Evolutionary conservation across 257 asterid genomes (phyloP), one percentile per base, ranked within the genome.

Genomic region (Solanum corneliomulleri): DNA sequence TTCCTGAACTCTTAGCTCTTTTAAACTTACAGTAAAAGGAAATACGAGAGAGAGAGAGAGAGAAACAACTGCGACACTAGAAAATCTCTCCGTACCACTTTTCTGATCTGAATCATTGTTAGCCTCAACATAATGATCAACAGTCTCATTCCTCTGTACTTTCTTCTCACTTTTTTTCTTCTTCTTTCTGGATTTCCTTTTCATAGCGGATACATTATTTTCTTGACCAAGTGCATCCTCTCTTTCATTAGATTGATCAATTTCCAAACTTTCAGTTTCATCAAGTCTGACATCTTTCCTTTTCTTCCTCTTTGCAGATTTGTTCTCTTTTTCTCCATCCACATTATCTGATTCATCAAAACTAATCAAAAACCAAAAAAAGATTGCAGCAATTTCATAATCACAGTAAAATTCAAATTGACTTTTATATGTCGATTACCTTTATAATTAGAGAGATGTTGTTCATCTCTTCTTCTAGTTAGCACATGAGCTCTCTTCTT

Each of bases 121-220:
- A 64, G 33, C 71, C 71, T 64, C 71, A 64, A n/a, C 33, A 64
- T 64, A 64, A 64, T 64, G 71, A 64, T 64, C 71, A 64, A 64
- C 33, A 64, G 16, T 10, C 71, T 64, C 33, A n/a, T 64, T 94
- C 81, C 82, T 84, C 88, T 60, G 82, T 66, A 49, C 62, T 88
- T 76, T 86, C 88, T 88, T 91, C 29, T 47, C 89, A 72, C 85
- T 78, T 68, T 87, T 93, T 75, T 88, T 91, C 83, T 88, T 91
- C 92, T 89, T 94, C 86, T 88, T 91, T 74, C 84, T 91, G 66
- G 62, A 82, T 78, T 89, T 91, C 89, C 77, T 88, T 90, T 75
- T 86, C 68, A 87, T 68, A 49, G 20, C 78, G 33, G 12, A 88
- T 88, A 86, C 89, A 58, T 45, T 76, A 64, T 86, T 88, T 42